Conservation (phyloP, 805 yeast genomes). For the Torulaspora delbrueckii region DNA sequence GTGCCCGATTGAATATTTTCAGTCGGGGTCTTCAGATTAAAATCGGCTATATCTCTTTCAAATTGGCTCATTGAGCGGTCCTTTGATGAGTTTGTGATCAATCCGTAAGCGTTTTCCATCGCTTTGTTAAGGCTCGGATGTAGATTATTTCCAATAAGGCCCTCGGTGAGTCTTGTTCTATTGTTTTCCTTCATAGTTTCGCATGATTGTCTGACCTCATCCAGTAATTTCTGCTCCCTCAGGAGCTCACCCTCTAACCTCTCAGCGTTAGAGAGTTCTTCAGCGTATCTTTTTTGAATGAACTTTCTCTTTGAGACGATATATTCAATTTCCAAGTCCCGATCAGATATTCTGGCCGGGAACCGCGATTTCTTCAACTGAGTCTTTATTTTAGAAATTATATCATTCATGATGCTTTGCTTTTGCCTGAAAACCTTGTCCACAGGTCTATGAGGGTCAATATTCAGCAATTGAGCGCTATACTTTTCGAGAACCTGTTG, state of each 20-base stretch:
- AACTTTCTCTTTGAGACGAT: slow-evolving; percentile 30
- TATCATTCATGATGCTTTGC: slow-evolving; percentile 22
- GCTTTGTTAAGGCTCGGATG: slow-evolving; percentile 31
- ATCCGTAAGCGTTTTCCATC: slow-evolving; percentile 28
- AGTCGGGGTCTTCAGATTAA: slow-evolving; percentile 7
- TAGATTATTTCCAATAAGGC: slow-evolving; percentile 19
- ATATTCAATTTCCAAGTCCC: slow-evolving; percentile 31
- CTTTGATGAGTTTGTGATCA: slow-evolving; percentile 12
- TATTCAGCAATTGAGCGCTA: slow-evolving; percentile 16
- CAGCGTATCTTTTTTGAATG: slow-evolving; percentile 25
- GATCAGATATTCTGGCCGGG: slow-evolving; percentile 24
- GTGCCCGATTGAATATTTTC: background rate
- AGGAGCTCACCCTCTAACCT: slow-evolving; percentile 22
- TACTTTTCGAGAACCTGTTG: slow-evolving; percentile 25
- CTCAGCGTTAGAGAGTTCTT: slow-evolving; percentile 25
- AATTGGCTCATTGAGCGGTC: slow-evolving; percentile 6
- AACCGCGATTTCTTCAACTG: slow-evolving; percentile 22
- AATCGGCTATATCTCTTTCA: slow-evolving; percentile 12
- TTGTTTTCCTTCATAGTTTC: slow-evolving; percentile 12
- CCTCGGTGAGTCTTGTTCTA: slow-evolving; percentile 17
- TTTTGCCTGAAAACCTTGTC: slow-evolving; percentile 19
- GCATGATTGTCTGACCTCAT: slow-evolving; percentile 14
- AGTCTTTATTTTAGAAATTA: slow-evolving; percentile 22
- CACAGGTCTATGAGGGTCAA: slow-evolving; percentile 14
- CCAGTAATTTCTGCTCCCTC: slow-evolving; percentile 20